Conservation (phyloP, 164 flowering plant genomes). For the Taxillus chinensis region DNA sequence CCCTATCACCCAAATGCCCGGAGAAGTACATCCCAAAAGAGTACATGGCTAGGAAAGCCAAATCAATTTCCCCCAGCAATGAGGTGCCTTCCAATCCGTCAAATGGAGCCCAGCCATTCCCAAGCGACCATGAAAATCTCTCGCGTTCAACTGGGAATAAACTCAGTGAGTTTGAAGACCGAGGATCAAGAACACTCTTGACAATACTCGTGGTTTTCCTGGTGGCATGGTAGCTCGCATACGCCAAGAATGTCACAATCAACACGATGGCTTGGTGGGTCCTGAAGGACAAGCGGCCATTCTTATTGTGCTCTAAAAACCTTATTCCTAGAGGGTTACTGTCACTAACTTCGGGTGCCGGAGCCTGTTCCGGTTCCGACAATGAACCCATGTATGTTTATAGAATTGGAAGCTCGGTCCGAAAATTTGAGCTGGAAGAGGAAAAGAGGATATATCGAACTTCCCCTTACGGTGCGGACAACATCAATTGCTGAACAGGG, state of each 20-base stretch:
- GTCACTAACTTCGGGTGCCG: constrained; percentile 7
- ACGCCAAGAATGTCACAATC: constrained; percentile 67
- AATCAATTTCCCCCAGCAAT: constrained; percentile 67
- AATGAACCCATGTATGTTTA: constrained; percentile 28
- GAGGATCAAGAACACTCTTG: constrained; percentile 77
- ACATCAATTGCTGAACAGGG: too few relatives aligned
- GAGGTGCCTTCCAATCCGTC: constrained; percentile 63
- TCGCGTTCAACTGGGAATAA: constrained; percentile 12
- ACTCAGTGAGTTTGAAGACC: constrained; percentile 24
- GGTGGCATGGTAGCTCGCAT: constrained; percentile 72
- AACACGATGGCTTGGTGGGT: constrained; percentile 70
- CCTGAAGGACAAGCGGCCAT: constrained; percentile 36
- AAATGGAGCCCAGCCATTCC: constrained; percentile 83
- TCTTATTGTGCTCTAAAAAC: constrained; percentile 32
- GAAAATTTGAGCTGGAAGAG: background rate
- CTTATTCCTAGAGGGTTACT: constrained; percentile 52
- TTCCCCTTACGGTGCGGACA: constrained; percentile 1
- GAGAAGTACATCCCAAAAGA: constrained; percentile 79
- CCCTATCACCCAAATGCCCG: constrained; percentile 79
- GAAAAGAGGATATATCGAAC: background rate
- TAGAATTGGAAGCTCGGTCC: background rate
- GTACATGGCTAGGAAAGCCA: constrained; percentile 70
- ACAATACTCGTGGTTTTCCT: constrained; percentile 84
- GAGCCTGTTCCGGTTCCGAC: constrained; percentile 6
- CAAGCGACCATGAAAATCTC: constrained; percentile 9